Conservation (phyloP, 2,329 filamentous ascomycete species). For the Alternaria sp. region DNA sequence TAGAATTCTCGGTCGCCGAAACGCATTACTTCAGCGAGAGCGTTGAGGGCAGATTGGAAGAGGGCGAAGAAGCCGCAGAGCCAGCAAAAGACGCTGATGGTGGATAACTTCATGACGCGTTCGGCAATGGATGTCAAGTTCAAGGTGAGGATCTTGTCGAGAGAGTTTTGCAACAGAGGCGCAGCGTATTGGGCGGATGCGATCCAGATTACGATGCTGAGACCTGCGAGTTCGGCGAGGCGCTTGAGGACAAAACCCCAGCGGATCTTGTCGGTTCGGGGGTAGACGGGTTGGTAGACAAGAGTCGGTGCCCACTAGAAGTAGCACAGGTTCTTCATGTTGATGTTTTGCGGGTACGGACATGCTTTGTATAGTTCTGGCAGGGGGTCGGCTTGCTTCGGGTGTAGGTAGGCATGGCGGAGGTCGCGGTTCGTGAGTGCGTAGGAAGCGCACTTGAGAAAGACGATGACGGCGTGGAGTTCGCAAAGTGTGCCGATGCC, state of each 20-base stretch:
- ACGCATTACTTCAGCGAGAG: conserved; percentile 84
- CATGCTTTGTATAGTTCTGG: conserved; percentile 84
- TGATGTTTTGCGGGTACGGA: conserved; percentile 91
- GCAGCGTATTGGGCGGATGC: conserved; percentile 93
- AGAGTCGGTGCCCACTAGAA: conserved; percentile 99
- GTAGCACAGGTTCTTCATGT: conserved; percentile 84
- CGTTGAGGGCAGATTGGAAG: conserved; percentile 93
- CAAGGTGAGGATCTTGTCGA: conserved; percentile 83
- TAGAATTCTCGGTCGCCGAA: conserved; percentile 97
- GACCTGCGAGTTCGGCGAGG: conserved; percentile 75
- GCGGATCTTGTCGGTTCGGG: conserved; percentile 79
- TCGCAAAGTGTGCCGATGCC: conserved; percentile 91
- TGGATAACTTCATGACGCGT: conserved; percentile 91
- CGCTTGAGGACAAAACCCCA: conserved; percentile 91
- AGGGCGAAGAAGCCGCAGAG: conserved; percentile 96
- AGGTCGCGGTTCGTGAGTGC: conserved; percentile 96
- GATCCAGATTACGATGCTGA: conserved; percentile 94
- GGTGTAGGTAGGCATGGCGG: conserved; percentile 86
- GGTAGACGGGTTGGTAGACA: conserved; percentile 96
- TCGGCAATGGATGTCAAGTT: conserved; percentile 85
- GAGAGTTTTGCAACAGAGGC: conserved; percentile 85
- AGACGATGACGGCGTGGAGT: conserved; percentile 91
- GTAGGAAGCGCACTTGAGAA: conserved; percentile 95
- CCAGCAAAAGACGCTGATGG: conserved; percentile 96
- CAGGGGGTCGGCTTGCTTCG: conserved; percentile 72